Evolutionary conservation across 2,329 filamentous ascomycete genomes (phyloP).

Genomic region (Magnaporthiopsis incrustans): DNA sequence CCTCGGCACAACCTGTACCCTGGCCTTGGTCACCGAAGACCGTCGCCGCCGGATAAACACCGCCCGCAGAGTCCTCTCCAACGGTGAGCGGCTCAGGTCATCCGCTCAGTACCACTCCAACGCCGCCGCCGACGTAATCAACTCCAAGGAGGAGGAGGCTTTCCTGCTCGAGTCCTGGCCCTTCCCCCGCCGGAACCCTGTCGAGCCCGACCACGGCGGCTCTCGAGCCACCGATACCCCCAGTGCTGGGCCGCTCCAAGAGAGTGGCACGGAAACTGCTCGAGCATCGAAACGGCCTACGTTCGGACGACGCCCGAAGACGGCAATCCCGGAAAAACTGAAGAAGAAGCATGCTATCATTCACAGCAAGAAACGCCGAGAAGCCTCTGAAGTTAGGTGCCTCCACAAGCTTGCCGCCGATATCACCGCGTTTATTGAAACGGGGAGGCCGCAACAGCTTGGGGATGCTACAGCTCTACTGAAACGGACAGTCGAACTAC

Average conservation of each 20-base stretch:
- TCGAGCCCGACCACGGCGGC: neutral
- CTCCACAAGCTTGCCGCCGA: neutral
- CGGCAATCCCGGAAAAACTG: neutral
- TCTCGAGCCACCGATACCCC: too few species aligned
- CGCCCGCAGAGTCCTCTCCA: slow-evolving; percentile 28
- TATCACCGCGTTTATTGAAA: neutral
- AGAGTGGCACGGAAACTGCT: neutral
- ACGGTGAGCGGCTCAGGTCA: slow-evolving; percentile 30
- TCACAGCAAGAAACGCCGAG: neutral
- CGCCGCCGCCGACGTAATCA: slow-evolving; percentile 16
- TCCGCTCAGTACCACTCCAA: slow-evolving; percentile 29
- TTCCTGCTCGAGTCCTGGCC: slow-evolving; percentile 8
- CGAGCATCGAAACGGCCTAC: neutral
- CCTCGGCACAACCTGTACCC: slow-evolving; percentile 36
- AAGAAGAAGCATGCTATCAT: neutral
- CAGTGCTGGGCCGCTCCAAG: neutral
- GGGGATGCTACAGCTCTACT: neutral
- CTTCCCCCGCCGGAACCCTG: neutral
- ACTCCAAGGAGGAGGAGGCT: slow-evolving; percentile 17
- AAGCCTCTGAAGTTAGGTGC: neutral
- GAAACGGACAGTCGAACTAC: neutral
- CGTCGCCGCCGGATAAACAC: slow-evolving; percentile 35
- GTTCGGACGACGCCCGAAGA: neutral
- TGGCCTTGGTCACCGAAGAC: slow-evolving; percentile 35
- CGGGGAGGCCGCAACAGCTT: neutral